Evolutionary conservation across 495 filamentous ascomycete species (phyloP).

Genomic region (Penicillium paxilli): DNA sequence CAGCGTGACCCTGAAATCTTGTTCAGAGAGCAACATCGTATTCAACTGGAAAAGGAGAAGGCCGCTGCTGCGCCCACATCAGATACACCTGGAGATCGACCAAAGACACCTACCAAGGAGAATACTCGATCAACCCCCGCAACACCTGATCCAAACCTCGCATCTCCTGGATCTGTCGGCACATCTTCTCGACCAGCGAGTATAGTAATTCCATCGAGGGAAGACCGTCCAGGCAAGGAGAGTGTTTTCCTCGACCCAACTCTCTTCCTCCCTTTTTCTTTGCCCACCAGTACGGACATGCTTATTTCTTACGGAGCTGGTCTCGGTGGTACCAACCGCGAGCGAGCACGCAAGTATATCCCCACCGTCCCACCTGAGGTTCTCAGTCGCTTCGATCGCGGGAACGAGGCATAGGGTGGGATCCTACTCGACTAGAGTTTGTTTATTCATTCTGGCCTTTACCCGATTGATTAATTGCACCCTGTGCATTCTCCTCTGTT

Average conservation of each 20-base stretch:
- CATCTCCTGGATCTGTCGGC: slow-evolving; percentile 28
- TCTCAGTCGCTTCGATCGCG: slow-evolving; percentile 80
- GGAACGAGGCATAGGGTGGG: slow-evolving; percentile 18
- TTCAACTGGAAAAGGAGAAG: slow-evolving; percentile 33
- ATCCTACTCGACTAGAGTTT: background rate
- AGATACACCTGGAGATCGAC: slow-evolving; percentile 34
- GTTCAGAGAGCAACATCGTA: slow-evolving; percentile 35
- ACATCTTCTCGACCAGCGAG: slow-evolving; percentile 25
- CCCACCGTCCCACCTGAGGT: slow-evolving; percentile 94
- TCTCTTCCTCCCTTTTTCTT: slow-evolving; percentile 88
- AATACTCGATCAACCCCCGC: slow-evolving; percentile 30
- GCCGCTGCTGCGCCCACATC: slow-evolving; percentile 19
- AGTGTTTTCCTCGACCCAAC: slow-evolving; percentile 79
- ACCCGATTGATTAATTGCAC: background rate
- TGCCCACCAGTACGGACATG: slow-evolving; percentile 98
- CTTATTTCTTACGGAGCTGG: slow-evolving; percentile 91
- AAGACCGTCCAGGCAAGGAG: slow-evolving; percentile 46
- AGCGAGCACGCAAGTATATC: slow-evolving; percentile 93
- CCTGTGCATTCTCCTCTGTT: background rate
- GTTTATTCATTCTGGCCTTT: background rate
- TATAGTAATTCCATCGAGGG: slow-evolving; percentile 15
- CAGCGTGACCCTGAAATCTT: slow-evolving; percentile 62
- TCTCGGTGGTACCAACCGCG: slow-evolving; percentile 87
- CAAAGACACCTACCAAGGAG: slow-evolving; percentile 45
- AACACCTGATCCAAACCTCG: slow-evolving; percentile 19